Percentiles rank a stretch among this genome's conserved stretches.
Conservation (phyloP, 345 rosid species). For the Citrus unshiu region DNA sequence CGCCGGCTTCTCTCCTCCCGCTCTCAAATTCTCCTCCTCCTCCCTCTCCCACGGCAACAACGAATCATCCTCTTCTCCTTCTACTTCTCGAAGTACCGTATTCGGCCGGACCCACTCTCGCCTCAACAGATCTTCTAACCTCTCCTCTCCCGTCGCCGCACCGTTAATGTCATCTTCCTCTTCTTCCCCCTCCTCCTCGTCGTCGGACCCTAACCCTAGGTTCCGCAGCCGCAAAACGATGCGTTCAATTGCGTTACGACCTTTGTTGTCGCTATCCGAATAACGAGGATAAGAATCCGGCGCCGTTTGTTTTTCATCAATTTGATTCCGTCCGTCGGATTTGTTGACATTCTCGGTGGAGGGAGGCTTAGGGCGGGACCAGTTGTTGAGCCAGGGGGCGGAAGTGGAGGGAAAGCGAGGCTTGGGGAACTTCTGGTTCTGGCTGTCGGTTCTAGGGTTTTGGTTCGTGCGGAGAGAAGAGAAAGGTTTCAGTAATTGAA, state of each 20-base stretch:
- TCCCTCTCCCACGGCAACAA: slow-evolving; percentile 68
- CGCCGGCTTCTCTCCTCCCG: slow-evolving; percentile 24
- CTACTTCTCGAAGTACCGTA: slow-evolving; percentile 44
- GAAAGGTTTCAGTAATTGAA: slow-evolving; percentile 31
- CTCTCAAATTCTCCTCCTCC: slow-evolving; percentile 27
- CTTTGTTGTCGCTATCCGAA: slow-evolving; percentile 33
- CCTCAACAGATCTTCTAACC: slow-evolving; percentile 66
- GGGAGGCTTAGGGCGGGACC: slow-evolving; percentile 23
- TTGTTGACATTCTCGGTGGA: slow-evolving; percentile 13
- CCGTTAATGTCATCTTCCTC: slow-evolving; percentile 18
- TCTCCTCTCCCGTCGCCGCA: slow-evolving; percentile 75
- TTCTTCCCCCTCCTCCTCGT: slow-evolving; percentile 29
- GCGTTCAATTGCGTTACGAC: slow-evolving; percentile 70
- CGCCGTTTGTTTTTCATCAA: slow-evolving; percentile 22
- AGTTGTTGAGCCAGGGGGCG: slow-evolving; percentile 55
- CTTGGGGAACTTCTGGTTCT: slow-evolving; percentile 20
- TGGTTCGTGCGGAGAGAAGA: slow-evolving; percentile 35
- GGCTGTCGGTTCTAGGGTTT: slow-evolving; percentile 23
- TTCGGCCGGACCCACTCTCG: slow-evolving; percentile 94
- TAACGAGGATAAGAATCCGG: slow-evolving; percentile 24
- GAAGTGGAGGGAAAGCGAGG: slow-evolving; percentile 18
- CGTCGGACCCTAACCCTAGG: slow-evolving; percentile 70
- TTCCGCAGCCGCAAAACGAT: slow-evolving; percentile 84
- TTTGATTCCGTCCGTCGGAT: slow-evolving; percentile 12
- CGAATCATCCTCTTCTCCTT: slow-evolving; percentile 24